Evolutionary conservation across 129 eudicot species (phyloP).

Genomic region (Pseudognaphalium luteoalbum): DNA sequence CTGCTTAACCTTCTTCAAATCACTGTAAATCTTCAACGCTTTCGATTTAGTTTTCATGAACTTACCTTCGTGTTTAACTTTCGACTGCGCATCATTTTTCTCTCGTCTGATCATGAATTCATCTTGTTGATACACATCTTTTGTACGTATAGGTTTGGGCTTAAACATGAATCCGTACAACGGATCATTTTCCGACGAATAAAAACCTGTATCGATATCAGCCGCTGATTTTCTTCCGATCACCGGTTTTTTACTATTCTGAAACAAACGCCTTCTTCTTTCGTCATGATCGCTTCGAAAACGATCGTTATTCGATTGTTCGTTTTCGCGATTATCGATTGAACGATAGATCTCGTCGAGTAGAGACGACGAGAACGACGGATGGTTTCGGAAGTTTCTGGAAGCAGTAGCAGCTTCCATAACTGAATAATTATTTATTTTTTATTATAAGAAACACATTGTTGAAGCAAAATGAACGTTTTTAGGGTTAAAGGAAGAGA

Average conservation of each 20-base stretch:
- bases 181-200: constrained; percentile 52
- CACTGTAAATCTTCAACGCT: constrained; percentile 73
- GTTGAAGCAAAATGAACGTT: constrained; percentile 1
- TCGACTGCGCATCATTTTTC: not conserved
- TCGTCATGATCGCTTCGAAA: constrained; percentile 25
- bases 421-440: no score
- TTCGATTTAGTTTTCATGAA: constrained; percentile 53
- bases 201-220: constrained; percentile 37
- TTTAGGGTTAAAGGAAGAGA: constrained; percentile 1
- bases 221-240: constrained; percentile 41
- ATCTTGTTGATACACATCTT: constrained; percentile 29
- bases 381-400: constrained; percentile 25
- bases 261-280: constrained; percentile 25
- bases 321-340: constrained; percentile 44
- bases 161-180: constrained; percentile 21
- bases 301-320: constrained; percentile 3
- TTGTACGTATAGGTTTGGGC: constrained; percentile 64
- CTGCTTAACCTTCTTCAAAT: constrained; percentile 64
- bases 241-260: constrained; percentile 38
- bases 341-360: constrained; percentile 80
- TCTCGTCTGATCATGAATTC: constrained; percentile 20
- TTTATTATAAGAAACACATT: constrained; percentile 9
- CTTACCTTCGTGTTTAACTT: constrained; percentile 50
- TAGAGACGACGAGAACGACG: constrained; percentile 73
- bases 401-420: constrained; percentile 20